Percentiles rank a stretch among this genome's conserved stretches.
These are phyloP conservation scores for Acacia acuminata DNA, from an alignment of 306 rosid species.

Conservation along the genomic window DNA sequence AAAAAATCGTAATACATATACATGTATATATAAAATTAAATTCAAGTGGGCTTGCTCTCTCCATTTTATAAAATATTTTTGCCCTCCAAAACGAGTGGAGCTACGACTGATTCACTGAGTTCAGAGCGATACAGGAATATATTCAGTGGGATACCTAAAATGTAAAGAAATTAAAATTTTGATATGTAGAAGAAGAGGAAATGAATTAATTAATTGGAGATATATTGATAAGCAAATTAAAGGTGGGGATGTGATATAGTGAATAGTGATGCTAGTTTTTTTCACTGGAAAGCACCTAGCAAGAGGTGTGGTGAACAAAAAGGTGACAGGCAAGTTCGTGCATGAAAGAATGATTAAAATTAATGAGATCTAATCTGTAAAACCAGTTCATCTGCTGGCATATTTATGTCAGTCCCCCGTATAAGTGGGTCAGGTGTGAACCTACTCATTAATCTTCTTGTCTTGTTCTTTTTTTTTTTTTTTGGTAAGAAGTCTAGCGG, in stretches of 20 bases:
- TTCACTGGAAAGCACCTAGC: neutral
- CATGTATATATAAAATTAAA: neutral
- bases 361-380: neutral
- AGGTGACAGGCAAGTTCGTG: constrained; percentile 5
- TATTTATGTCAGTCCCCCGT: neutral
- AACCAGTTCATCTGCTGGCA: neutral
- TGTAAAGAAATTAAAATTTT: no score
- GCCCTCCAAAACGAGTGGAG: constrained; percentile 28
- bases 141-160: no score
- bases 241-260: neutral
- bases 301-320: neutral
- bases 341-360: constrained; percentile 1
- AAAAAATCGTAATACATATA: no score
- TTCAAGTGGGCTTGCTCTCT: neutral
- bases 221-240: neutral
- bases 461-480: no score
- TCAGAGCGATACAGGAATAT: no score
- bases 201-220: neutral
- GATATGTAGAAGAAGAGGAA: neutral
- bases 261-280: neutral
- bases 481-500: neutral
- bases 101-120: neutral
- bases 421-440: neutral
- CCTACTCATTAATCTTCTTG: neutral
- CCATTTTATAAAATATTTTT: neutral